Evolutionary conservation across 257 asterid species (phyloP).

Genomic region (Leonotis leonurus): DNA sequence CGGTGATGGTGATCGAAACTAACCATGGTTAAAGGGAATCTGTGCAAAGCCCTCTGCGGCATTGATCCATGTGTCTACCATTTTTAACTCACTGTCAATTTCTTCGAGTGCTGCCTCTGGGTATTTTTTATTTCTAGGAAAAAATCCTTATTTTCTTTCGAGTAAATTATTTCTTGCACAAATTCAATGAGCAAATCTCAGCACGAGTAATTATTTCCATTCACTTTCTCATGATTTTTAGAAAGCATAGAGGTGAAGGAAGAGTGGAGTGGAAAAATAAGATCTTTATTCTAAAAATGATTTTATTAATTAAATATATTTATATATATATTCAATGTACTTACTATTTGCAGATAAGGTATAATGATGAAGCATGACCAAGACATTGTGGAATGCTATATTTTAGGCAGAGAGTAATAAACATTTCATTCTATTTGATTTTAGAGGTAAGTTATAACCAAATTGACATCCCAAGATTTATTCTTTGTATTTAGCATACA

Average conservation of each 20-base stretch:
- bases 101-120: conserved; percentile 4
- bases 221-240: neutral
- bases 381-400: too few relatives aligned
- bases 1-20: neutral
- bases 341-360: too few relatives aligned
- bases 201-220: neutral
- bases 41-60: conserved; percentile 17
- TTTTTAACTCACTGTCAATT: conserved; percentile 26
- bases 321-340: too few relatives aligned
- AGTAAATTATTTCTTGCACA: neutral
- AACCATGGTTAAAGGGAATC: conserved; percentile 39
- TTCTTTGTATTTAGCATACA: too few relatives aligned
- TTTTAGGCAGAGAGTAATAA: too few relatives aligned
- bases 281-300: too few relatives aligned
- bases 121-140: conserved; percentile 12
- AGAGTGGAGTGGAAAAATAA: too few relatives aligned
- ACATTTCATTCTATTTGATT: too few relatives aligned
- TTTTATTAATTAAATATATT: too few relatives aligned
- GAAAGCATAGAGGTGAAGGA: neutral
- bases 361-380: too few relatives aligned
- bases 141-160: neutral
- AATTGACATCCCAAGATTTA: too few relatives aligned
- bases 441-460: too few relatives aligned
- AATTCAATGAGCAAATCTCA: neutral
- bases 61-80: conserved; percentile 11